A percentile compares a stretch with the other conserved stretches of the same genome.
phyloP scores from a whole-genome alignment of 106 monocot species.

The Allium fistulosum region DNA sequence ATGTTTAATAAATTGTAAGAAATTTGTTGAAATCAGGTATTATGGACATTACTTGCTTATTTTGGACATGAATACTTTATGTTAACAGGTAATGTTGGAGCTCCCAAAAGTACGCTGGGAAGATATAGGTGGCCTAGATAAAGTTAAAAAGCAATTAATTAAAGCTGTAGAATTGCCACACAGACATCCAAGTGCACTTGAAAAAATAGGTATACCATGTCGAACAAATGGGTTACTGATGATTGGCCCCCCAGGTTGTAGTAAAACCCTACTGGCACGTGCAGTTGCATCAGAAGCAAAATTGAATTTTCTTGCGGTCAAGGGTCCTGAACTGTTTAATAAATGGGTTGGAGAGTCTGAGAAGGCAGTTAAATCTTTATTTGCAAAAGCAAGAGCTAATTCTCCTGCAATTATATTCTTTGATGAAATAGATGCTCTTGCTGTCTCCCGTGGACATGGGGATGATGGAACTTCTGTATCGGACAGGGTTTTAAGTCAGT shows the following conservation, averaged over 20 bases:
- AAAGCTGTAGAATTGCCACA: conserved; percentile 88
- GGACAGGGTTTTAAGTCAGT: conserved; percentile 85
- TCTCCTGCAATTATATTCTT: conserved; percentile 98
- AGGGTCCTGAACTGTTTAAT: conserved; percentile 93
- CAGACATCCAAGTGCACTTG: conserved; percentile 56
- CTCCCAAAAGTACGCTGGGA: conserved; percentile 85
- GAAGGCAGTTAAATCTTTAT: conserved; percentile 83
- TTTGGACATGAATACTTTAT: too few species aligned
- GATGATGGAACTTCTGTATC: conserved; percentile 78
- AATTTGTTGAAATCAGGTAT: too few species aligned
- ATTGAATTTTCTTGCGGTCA: conserved; percentile 90
- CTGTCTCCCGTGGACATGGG: conserved; percentile 71
- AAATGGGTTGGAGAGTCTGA: conserved; percentile 99
- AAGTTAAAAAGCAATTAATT: conserved; percentile 70
- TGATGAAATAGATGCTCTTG: conserved; percentile 98
- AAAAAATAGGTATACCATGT: conserved; percentile 45
- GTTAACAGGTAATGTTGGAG: conserved; percentile 69
- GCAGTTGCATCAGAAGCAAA: conserved; percentile 98
- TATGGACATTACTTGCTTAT: too few species aligned
- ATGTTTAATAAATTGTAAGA: too few species aligned
- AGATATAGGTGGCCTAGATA: conserved; percentile 87
- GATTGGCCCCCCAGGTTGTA: conserved; percentile 97
- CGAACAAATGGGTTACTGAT: conserved; percentile 72
- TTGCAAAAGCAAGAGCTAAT: conserved; percentile 89
- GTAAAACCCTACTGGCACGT: conserved; percentile 93